phyloP scores from a whole-genome alignment of 1,139 yeast genomes.

The Hemisphaericaspora xylofermentans region DNA sequence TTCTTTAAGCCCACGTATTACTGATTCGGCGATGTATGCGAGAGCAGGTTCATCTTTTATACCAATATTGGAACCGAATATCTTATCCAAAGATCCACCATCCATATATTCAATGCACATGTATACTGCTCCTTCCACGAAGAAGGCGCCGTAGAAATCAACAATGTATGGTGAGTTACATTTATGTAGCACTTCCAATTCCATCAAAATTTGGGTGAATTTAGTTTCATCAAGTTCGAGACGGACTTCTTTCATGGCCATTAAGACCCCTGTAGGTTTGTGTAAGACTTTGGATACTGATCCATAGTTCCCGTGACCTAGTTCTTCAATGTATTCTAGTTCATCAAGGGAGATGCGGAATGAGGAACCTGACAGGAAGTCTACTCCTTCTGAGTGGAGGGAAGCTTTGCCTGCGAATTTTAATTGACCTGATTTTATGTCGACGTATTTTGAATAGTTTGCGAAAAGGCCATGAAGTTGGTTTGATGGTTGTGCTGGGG shows the following conservation, averaged over 20 bases:
- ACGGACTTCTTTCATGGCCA: conserved; percentile 98
- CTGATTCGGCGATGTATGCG: conserved; percentile 79
- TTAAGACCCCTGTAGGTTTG: conserved; percentile 86
- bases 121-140: conserved; percentile 96
- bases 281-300: conserved; percentile 90
- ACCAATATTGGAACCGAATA: conserved; percentile 72
- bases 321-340: conserved; percentile 76
- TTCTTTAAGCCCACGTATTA: conserved; percentile 78
- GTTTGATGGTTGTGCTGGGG: conserved; percentile 15
- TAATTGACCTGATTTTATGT: conserved; percentile 85
- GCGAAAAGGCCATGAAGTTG: conserved; percentile 64
- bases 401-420: conserved; percentile 94
- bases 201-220: conserved; percentile 93
- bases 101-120: conserved; percentile 99
- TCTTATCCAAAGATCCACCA: conserved; percentile 90
- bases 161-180: conserved; percentile 89
- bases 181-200: conserved; percentile 86
- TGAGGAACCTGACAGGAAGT: conserved; percentile 83
- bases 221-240: conserved; percentile 88
- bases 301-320: conserved; percentile 95
- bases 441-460: conserved; percentile 82
- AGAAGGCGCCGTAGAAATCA: conserved; percentile 95
- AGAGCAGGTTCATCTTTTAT: conserved; percentile 71
- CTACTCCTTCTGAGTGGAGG: conserved; percentile 86
- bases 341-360: conserved; percentile 87